Base-by-base conservation (phyloP, 163 green algal genomes). In the Chloromonas sp. region DNA sequence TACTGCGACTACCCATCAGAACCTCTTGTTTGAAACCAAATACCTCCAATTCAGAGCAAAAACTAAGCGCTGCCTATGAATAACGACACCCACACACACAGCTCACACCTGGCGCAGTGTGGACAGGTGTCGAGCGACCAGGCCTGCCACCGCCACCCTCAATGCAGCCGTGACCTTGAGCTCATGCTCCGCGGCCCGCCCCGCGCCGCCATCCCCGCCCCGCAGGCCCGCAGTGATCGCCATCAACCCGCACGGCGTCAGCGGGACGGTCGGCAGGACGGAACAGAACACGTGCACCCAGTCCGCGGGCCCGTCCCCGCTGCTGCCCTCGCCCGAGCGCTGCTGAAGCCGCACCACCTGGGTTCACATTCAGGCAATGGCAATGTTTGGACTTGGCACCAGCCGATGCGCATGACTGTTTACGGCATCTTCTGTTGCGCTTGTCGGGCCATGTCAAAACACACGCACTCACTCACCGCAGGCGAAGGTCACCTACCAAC, bases 241-340 rank as follows among this genome's bases (percentile, higher is more conserved):
- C 11, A 11, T 15, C 5, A 74, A 11, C 66, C 5, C 66, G 66
- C 66, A 74, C 66, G 66, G 66, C 59, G 79, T 85, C 70, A 96
- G 89, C 2, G 93, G 91, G 87, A 98, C 89, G 14, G 91, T 81
- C 1, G 92, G 90, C 83, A 97, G 93, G 14, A 97, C 93, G 0
- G 88, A 87, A 36, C 97, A 82, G 89, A 95, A 98, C 70, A 98
- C 86, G 86, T 98, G 95, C 58, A 94, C 90, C 96, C 96, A 98
- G 85, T 98, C 95, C 36, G 92, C 86, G 15, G 87, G 84, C 36
- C 81, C 84, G 15, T 58, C 77, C 2, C 14, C 3, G 61, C 74
- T 14, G 14, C 77, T 57, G 77, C 77, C 77, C 66, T 74, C 66
- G 5, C 11, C 66, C 5, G 66, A 5, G 66, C 11, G 66, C 66